Percentiles rank a stretch among this genome's conserved stretches.
These are phyloP conservation scores for Blastocystis sp. DNA, from an alignment of 352 stramenopile genomes.

Conservation along the genomic window DNA sequence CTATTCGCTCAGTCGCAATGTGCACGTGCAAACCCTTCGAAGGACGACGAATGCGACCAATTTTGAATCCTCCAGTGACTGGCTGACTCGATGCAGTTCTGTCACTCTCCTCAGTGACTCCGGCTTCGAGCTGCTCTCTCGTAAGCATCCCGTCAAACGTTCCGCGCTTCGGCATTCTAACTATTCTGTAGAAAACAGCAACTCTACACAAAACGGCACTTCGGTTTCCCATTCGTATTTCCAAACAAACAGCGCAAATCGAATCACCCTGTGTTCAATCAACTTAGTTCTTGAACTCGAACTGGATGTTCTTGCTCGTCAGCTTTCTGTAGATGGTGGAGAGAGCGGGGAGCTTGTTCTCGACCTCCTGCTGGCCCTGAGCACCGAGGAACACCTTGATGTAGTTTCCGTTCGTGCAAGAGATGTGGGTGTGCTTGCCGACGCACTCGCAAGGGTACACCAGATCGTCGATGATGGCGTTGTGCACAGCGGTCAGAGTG, in stretches of 20 bases:
- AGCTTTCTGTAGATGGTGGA: conserved; percentile 97
- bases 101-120: background rate
- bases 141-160: background rate
- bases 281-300: conserved; percentile 80
- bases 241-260: background rate
- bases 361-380: conserved; percentile 95
- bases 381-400: conserved; percentile 94
- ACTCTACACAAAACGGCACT: background rate
- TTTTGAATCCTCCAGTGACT: background rate
- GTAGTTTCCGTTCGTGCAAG: conserved; percentile 87
- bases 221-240: background rate
- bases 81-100: background rate
- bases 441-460: conserved; percentile 98
- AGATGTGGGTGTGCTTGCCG: conserved; percentile 92
- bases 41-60: conserved; percentile 12
- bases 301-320: conserved; percentile 98
- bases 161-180: conserved; percentile 10
- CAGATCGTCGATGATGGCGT: conserved; percentile 92
- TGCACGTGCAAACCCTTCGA: background rate
- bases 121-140: background rate
- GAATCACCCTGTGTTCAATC: background rate
- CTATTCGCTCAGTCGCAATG: background rate
- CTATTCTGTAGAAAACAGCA: background rate
- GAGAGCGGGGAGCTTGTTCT: conserved; percentile 96
- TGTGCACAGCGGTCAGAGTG: conserved; percentile 93